Base-by-base conservation (phyloP, 352 stramenopile genomes). In the Globisporangium irregulare region DNA sequence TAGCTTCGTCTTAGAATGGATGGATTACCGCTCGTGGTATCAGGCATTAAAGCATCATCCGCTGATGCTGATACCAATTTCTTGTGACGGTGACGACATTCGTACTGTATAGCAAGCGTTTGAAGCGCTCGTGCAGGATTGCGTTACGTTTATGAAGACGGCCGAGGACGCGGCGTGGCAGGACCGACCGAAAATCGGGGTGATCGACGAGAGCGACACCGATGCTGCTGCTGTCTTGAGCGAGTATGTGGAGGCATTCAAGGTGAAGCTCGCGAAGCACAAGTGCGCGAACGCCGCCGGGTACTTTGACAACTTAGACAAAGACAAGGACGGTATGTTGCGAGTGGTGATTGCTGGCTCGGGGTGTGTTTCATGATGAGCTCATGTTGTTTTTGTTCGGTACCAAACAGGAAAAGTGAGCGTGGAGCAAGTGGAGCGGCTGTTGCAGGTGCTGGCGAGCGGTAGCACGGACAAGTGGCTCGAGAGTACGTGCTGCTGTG, bases 191-290 rank as follows among this genome's bases (percentile, higher is more conserved):
- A 77, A 78, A 62, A 75, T 91, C 54, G 69, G 67, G 14, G 72
- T 67, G 22, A 66, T 90, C 54, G 71, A 76, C 4, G 78, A 83
- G 2, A 71, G 73, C 18, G 69, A 81, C 4, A 48, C 77, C 8
- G 29, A 62, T 15, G 41, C 43, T 34, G 64, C 66, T 3, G 29
- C 54, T 9, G 69, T 68, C 48, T 72, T 71, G 0, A 72, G 74
- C 20, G 71, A 67, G 15, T 90, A 88, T 36, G 66, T 88, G 9
- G 79, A 91, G 22, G 82, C 78, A 7, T 59, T 90, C 27, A 80
- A 86, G 68, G n/a, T 89, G 24, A 90, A 88, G 67, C 71, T 92
- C 25, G 78, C 74, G 14, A 79, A 76, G 36, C 81, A 87, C 75
- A 92, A 91, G 66, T 88, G 73, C 64, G 68, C 67, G 25, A 74